Base-by-base conservation (phyloP, 306 rosid species). In the Benincasa hispida region DNA sequence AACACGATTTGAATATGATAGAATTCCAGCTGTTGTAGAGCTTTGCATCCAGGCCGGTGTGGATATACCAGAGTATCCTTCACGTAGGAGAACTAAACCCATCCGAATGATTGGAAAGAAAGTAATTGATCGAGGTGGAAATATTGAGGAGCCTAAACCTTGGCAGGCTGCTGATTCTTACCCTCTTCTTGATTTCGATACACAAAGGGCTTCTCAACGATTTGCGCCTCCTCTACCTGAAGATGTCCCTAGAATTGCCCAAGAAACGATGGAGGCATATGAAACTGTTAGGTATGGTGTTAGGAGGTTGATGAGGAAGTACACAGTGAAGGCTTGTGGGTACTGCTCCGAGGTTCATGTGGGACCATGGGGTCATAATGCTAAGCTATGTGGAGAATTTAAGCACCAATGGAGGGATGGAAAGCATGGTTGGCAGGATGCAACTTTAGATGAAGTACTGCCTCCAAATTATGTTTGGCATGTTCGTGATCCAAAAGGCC, bases 341-440 rank as follows among this genome's bases (percentile, higher is more conserved):
- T 94, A 94, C 83, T 94, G 98, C 80, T 80, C 95, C 3, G 98
- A 94, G 94, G 96, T 94, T 79, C 98, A 94, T 53, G 96, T 94
- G n/a, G 97, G 98, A 59, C 98, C 97, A 72, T 94, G 98, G 98
- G 98, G 97, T 37, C 96, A 94, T 91, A 91, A 89, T 60, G 96
- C 88, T 19, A 94, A 91, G 87, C 93, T 94, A 39, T 94, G 98
- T 76, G 97, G 98, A 69, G 89, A 86, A 51, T 94, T 94, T 84
- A 94, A 94, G 88, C 98, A 94, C 81, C 98, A 94, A 54, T 94
- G 98, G 98, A 90, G 98, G 83, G 98, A 94, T 73, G 98, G 98
- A 86, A 94, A 94, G 77, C 98, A 94, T 83, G 98, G 98, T 61
- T 94, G 98, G 98, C 98, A 94, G 78, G 95, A 94, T 73, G 97